These are phyloP conservation scores for Verticillium isaacii DNA, from an alignment of 2,329 filamentous ascomycete genomes.

Conservation along the genomic window DNA sequence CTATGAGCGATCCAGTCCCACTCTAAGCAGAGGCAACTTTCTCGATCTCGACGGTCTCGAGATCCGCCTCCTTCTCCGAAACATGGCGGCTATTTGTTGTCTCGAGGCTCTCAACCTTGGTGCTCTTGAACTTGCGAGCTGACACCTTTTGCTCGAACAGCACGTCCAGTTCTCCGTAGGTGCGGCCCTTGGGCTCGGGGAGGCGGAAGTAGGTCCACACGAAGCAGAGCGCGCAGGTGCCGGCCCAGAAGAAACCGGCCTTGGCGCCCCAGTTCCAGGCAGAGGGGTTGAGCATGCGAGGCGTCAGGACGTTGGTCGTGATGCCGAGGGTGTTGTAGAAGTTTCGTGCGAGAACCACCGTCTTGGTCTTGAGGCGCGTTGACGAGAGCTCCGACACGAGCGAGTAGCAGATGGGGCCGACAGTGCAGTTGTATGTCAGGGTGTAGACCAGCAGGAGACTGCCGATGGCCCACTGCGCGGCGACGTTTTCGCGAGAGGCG, in stretches of 20 bases:
- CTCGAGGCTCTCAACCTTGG: conserved; percentile 14
- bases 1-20: not conserved
- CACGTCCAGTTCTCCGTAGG: conserved; percentile 50
- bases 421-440: conserved; percentile 38
- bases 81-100: not conserved
- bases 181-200: conserved; percentile 49
- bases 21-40: not conserved
- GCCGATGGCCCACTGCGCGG: conserved; percentile 43
- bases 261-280: conserved; percentile 44
- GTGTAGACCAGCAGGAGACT: conserved; percentile 39
- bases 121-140: conserved; percentile 34
- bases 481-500: conserved; percentile 36
- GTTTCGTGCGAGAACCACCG: conserved; percentile 37
- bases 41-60: not conserved
- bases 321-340: conserved; percentile 46
- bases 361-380: conserved; percentile 39
- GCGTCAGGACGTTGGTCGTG: conserved; percentile 38
- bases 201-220: conserved; percentile 48
- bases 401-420: conserved; percentile 40
- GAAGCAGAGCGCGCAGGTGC: conserved; percentile 37
- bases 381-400: conserved; percentile 40
- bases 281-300: conserved; percentile 40
- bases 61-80: not conserved
- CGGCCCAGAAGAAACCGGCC: conserved; percentile 41
- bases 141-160: conserved; percentile 43